These are phyloP conservation scores for Poa pratensis DNA, from an alignment of 176 grass and related monocot species.

Conservation along the genomic window DNA sequence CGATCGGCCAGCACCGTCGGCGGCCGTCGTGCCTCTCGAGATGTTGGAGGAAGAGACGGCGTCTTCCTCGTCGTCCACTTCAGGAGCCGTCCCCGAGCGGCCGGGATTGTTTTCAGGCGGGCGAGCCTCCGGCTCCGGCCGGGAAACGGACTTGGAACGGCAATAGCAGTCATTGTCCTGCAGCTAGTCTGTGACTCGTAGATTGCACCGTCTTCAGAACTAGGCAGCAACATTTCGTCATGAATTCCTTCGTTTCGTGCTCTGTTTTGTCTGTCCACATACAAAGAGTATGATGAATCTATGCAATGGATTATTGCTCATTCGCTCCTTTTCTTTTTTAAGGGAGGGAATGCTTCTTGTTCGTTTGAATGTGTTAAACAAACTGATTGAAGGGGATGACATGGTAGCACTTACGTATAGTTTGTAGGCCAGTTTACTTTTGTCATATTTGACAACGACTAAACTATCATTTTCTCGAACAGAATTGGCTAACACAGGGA, in stretches of 20 bases:
- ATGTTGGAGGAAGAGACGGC: constrained; percentile 8
- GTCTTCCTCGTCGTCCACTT: constrained; percentile 16
- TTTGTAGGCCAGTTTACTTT: background rate
- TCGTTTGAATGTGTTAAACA: background rate
- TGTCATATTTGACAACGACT: background rate
- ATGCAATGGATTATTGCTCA: background rate
- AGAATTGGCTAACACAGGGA: background rate
- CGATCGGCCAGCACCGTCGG: background rate
- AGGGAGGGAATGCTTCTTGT: background rate
- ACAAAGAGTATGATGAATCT: background rate
- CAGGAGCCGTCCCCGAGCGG: background rate
- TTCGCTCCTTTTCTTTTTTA: background rate
- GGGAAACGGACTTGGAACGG: constrained; percentile 39
- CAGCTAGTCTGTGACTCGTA: background rate
- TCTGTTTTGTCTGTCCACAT: background rate
- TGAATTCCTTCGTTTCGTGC: background rate
- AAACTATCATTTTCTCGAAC: background rate
- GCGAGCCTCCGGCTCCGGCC: background rate
- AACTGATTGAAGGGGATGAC: background rate
- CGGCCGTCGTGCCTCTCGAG: background rate
- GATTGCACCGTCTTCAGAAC: background rate
- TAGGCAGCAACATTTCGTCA: background rate
- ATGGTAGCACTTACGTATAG: background rate
- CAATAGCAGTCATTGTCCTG: constrained; percentile 27
- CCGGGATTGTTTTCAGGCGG: background rate